Conservation (phyloP, 331 rosid species). For the Telfairia occidentalis region DNA sequence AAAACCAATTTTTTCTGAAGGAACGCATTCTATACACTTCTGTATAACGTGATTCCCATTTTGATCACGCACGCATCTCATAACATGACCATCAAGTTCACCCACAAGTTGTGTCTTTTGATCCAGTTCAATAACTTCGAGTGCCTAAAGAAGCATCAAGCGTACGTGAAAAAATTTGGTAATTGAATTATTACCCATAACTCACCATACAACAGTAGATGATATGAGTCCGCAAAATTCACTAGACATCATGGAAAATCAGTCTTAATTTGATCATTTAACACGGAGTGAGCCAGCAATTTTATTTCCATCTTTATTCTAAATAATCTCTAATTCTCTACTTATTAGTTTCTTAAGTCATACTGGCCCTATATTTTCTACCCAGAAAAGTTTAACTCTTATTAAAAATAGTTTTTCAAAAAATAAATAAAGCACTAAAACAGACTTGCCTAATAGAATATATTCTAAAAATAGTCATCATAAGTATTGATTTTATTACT, state of each 20-base stretch:
- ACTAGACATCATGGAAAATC: not conserved
- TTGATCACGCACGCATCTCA: slow-evolving; percentile 80
- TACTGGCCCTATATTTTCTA: not conserved
- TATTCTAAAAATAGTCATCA: not conserved
- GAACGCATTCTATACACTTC: slow-evolving; percentile 75
- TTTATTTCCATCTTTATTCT: not conserved
- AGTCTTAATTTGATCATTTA: not conserved
- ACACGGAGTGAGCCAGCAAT: not conserved
- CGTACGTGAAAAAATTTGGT: not conserved
- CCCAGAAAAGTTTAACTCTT: not conserved
- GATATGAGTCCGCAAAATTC: not conserved
- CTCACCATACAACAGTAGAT: not conserved
- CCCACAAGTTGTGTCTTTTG: slow-evolving; percentile 57
- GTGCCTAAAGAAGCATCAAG: slow-evolving; percentile 41
- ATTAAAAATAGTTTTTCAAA: not conserved
- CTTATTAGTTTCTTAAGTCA: not conserved
- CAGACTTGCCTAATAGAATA: not conserved
- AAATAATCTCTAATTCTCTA: not conserved
- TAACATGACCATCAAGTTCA: slow-evolving; percentile 77
- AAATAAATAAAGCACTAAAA: not conserved
- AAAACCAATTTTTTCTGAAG: slow-evolving; percentile 50
- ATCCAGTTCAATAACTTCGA: slow-evolving; percentile 66
- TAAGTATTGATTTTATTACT: no score
- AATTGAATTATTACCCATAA: not conserved
- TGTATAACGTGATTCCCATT: slow-evolving; percentile 91